Conservation (phyloP, 2,329 filamentous ascomycete genomes). For the Diaporthe velutina region DNA sequence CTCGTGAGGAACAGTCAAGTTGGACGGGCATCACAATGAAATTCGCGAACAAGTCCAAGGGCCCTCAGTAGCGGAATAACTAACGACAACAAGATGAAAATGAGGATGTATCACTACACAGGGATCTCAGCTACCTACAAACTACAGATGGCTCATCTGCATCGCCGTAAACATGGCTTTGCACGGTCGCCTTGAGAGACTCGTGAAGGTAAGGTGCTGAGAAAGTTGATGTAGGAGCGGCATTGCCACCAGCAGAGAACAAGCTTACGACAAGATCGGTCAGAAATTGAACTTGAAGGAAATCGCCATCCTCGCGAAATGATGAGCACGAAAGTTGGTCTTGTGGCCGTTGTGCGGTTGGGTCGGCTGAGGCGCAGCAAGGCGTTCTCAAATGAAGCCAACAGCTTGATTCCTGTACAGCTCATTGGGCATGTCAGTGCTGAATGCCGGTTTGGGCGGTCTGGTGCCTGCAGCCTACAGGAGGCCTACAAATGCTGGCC, state of each 20-base stretch:
- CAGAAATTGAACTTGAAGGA: no score
- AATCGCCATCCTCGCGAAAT: no score
- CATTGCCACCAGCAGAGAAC: no score
- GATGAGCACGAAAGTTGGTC: background rate
- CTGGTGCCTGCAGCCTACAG: background rate
- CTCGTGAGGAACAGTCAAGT: no score
- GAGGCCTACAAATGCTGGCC: background rate
- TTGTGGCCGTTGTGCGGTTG: background rate
- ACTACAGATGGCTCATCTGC: background rate
- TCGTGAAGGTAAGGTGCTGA: no score
- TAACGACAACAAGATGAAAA: background rate
- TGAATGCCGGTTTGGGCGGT: background rate
- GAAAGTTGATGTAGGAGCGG: no score
- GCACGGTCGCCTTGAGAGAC: no score
- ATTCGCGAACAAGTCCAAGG: background rate
- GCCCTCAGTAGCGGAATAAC: background rate
- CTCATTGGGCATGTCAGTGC: background rate
- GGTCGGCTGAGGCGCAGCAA: background rate
- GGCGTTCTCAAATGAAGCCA: background rate
- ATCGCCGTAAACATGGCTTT: background rate
- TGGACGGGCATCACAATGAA: no score
- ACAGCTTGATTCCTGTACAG: background rate
- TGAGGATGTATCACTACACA: background rate
- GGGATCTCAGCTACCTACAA: no score
- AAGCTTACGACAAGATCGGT: no score